phyloP scores from a whole-genome alignment of 306 rosid genomes.

The Pachyrhizus erosus region DNA sequence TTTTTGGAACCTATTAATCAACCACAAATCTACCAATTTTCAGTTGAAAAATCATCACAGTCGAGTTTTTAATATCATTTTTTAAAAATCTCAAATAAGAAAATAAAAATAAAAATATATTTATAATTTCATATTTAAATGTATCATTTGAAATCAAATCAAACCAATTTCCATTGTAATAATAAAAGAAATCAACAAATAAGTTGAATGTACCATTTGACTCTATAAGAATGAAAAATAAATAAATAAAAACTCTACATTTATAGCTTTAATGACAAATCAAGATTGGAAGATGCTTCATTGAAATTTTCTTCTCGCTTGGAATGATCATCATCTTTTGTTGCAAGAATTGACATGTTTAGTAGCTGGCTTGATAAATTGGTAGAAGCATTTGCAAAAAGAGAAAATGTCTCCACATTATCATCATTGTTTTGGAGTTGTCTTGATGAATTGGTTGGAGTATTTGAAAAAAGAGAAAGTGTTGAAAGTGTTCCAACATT shows the following conservation, averaged over 20 bases:
- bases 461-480: not conserved
- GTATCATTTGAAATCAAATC: not conserved
- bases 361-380: not conserved
- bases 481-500: not conserved
- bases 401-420: not conserved
- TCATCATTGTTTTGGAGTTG: too few species aligned
- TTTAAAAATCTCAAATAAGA: not conserved
- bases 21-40: not conserved
- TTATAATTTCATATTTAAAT: not conserved
- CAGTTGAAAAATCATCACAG: not conserved
- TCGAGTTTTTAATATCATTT: not conserved
- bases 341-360: not conserved
- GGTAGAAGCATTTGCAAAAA: not conserved
- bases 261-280: constrained; percentile 64
- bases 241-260: not conserved
- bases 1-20: not conserved
- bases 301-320: not conserved
- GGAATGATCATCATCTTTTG: not conserved
- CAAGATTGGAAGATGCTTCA: constrained; percentile 41
- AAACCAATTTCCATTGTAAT: not conserved
- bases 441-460: not conserved
- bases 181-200: too few species aligned
- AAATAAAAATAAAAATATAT: not conserved
- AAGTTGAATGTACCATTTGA: too few species aligned
- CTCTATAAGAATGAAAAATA: not conserved